Conservation (phyloP, 345 rosid species). For the Clausena lansium region DNA sequence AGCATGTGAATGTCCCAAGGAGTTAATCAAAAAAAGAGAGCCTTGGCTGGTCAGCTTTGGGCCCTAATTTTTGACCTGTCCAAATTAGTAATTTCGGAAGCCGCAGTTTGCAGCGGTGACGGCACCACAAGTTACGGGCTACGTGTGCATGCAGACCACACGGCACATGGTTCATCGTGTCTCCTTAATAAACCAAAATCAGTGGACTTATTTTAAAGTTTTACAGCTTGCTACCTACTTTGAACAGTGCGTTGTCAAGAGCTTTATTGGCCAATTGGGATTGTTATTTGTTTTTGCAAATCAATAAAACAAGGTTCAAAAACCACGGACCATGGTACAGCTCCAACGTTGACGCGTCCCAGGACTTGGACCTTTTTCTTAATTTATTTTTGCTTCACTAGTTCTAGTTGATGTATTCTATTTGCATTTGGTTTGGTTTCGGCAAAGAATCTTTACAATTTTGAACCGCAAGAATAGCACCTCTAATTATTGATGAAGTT, state of each 20-base stretch:
- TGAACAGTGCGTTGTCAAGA: too few relatives aligned
- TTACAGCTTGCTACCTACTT: not conserved
- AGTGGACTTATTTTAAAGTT: not conserved
- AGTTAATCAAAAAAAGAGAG: too few relatives aligned
- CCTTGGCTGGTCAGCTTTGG: too few relatives aligned
- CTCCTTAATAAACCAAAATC: not conserved
- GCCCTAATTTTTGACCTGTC: too few relatives aligned
- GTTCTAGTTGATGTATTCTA: too few relatives aligned
- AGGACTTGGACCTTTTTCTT: not conserved
- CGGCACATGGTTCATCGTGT: not conserved
- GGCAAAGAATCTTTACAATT: not conserved
- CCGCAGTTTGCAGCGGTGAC: not conserved
- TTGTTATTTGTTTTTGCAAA: not conserved
- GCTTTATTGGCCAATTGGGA: not conserved
- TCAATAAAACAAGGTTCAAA: not conserved
- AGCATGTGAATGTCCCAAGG: too few relatives aligned
- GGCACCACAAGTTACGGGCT: not conserved
- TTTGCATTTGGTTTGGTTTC: not conserved
- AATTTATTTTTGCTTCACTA: not conserved
- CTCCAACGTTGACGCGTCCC: not conserved
- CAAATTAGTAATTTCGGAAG: not conserved
- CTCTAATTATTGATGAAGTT: too few relatives aligned
- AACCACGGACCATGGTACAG: not conserved
- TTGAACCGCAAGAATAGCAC: not conserved
- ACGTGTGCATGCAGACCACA: not conserved